Percentiles rank a stretch among this genome's conserved stretches.
phyloP scores from a whole-genome alignment of 2,329 filamentous ascomycete species.

The Trichoderma guizhouense region DNA sequence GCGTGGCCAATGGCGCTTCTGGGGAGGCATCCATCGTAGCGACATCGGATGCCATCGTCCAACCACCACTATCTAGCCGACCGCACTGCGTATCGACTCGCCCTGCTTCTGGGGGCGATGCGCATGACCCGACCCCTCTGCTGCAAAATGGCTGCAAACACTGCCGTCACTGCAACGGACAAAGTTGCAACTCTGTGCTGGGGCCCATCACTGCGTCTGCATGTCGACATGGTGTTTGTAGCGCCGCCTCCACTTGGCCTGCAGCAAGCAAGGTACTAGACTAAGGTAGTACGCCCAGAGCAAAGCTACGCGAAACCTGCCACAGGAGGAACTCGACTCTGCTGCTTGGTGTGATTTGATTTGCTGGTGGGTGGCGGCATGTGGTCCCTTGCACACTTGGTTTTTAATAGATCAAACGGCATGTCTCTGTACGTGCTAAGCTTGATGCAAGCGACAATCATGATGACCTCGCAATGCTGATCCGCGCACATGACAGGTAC shows the following conservation, averaged over 20 bases:
- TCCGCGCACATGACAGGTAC: constrained; percentile 10
- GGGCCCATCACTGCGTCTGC: neutral
- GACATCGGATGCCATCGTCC: constrained; percentile 12
- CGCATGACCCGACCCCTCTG: constrained; percentile 7
- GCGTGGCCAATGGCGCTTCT: constrained; percentile 4
- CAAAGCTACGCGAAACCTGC: neutral
- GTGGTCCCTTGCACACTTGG: neutral
- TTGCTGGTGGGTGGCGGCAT: constrained; percentile 1
- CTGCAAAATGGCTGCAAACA: neutral
- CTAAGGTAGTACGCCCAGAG: neutral
- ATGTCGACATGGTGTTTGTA: neutral
- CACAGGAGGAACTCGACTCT: neutral
- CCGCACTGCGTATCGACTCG: constrained; percentile 5
- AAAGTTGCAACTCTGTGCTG: neutral
- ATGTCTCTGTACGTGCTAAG: neutral
- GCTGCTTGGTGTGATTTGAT: neutral
- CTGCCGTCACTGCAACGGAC: neutral
- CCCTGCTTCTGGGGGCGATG: constrained; percentile 7
- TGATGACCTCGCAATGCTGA: neutral
- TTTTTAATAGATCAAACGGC: neutral
- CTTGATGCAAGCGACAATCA: constrained; percentile 1
- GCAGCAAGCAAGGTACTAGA: constrained; percentile 14
- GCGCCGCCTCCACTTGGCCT: constrained; percentile 12
- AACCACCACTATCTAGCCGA: constrained; percentile 1
- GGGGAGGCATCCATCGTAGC: neutral